Percentiles rank a stretch among this genome's conserved stretches.
Conservation (phyloP, 1,284 basidiomycete species). For the Testicularia cyperi region DNA sequence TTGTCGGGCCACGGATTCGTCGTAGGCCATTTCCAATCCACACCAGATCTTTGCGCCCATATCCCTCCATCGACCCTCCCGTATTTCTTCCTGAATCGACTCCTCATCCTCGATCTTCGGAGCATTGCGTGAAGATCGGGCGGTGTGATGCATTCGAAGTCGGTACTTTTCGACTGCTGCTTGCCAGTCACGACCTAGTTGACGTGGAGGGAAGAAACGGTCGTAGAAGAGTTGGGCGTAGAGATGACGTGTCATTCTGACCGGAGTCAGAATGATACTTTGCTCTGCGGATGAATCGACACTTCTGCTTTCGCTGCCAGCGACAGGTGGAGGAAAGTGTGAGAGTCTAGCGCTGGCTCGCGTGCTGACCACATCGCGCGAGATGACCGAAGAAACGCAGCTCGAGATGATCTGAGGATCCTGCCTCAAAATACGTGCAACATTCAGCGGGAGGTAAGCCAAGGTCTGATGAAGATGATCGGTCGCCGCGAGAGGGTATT, state of each 20-base stretch:
- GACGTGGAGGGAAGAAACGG: constrained; percentile 84
- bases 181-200: constrained; percentile 69
- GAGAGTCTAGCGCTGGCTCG: constrained; percentile 82
- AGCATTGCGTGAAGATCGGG: neutral
- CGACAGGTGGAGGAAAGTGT: constrained; percentile 76
- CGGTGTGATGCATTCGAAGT: constrained; percentile 3
- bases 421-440: constrained; percentile 71
- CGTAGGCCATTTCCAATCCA: constrained; percentile 50
- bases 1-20: constrained; percentile 19
- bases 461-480: constrained; percentile 73
- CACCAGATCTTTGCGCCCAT: constrained; percentile 51
- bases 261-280: constrained; percentile 12
- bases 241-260: constrained; percentile 45
- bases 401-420: constrained; percentile 76
- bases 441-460: constrained; percentile 75
- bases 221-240: constrained; percentile 90
- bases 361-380: constrained; percentile 29
- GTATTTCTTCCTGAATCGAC: constrained; percentile 9
- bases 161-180: constrained; percentile 40
- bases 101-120: constrained; percentile 19
- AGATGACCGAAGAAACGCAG: constrained; percentile 62
- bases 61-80: constrained; percentile 45
- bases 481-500: constrained; percentile 69
- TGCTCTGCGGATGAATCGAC: neutral
- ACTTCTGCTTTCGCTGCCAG: constrained; percentile 35